A percentile compares a stretch with the other conserved stretches of the same genome.
Conservation (phyloP, 73 alveolate genomes). For the Uronychia setigera region DNA sequence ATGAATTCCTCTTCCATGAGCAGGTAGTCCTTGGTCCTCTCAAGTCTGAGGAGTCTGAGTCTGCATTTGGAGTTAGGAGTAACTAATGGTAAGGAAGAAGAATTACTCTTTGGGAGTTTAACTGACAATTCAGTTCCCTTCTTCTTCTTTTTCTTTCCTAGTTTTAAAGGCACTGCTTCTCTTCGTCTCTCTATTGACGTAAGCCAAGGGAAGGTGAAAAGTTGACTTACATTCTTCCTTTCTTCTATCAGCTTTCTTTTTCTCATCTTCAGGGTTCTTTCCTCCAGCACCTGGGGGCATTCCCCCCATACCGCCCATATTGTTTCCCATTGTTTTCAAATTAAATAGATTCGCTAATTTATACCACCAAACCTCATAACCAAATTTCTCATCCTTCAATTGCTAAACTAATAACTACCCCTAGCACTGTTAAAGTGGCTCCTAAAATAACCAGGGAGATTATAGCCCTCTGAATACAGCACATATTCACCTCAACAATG, state of each 20-base stretch:
- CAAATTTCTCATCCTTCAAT: no score
- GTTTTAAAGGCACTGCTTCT: constrained; percentile 80
- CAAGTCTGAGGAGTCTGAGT: constrained; percentile 84
- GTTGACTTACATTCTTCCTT: background rate
- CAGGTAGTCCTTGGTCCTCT: constrained; percentile 92
- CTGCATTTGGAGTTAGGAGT: constrained; percentile 94
- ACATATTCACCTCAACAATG: no score
- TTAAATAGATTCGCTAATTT: no score
- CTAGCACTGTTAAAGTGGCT: no score
- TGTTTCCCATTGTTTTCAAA: no score
- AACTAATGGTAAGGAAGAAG: constrained; percentile 26
- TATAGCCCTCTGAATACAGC: no score
- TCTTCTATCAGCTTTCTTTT: background rate
- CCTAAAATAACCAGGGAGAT: no score
- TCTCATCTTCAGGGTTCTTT: background rate
- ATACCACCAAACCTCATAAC: no score
- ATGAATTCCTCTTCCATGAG: constrained; percentile 97
- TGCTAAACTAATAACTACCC: no score
- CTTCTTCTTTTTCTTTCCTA: constrained; percentile 82
- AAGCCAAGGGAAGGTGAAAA: background rate
- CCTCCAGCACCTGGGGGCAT: background rate
- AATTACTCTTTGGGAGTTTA: constrained; percentile 69
- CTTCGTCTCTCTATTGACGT: constrained; percentile 48
- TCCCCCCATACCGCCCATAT: constrained; percentile 4
- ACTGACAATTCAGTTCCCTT: constrained; percentile 71